Percentiles rank a stretch among this genome's conserved stretches.
Evolutionary conservation across 2,329 filamentous ascomycete genomes (phyloP).

Genomic region (Colletotrichum musae): DNA sequence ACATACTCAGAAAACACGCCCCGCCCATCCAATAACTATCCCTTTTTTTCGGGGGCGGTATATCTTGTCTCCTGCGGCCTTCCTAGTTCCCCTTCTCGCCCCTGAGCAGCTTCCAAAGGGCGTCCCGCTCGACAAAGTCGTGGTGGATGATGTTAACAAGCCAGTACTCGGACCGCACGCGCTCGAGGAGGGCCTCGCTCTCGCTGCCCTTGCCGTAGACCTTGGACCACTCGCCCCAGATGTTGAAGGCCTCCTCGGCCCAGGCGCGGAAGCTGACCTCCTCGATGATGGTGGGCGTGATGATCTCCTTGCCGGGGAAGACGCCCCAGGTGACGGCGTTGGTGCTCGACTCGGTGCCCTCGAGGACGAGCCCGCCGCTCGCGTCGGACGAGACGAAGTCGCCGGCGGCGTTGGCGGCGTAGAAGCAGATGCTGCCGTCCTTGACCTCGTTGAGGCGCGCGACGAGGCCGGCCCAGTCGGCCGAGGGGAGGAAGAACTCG

Average conservation of each 20-base stretch:
- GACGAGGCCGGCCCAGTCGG: slow-evolving; percentile 79
- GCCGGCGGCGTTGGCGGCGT: slow-evolving; percentile 84
- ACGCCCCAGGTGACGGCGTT: slow-evolving; percentile 98
- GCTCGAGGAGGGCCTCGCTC: slow-evolving; percentile 79
- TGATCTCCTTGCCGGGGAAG: slow-evolving; percentile 95
- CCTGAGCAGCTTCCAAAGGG: slow-evolving; percentile 79
- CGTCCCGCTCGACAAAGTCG: slow-evolving; percentile 79
- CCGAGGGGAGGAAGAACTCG: slow-evolving; percentile 88
- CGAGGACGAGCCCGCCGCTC: slow-evolving; percentile 51
- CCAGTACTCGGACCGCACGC: slow-evolving; percentile 80
- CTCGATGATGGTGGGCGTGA: slow-evolving; percentile 97
- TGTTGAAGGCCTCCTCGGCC: slow-evolving; percentile 95
- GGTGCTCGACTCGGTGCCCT: slow-evolving; percentile 68
- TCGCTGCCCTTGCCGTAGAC: slow-evolving; percentile 84
- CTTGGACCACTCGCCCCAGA: slow-evolving; percentile 94
- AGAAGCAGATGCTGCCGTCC: slow-evolving; percentile 82
- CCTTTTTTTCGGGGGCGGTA: not conserved
- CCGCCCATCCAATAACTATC: not conserved
- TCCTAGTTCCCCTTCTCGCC: slow-evolving; percentile 46
- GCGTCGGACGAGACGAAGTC: slow-evolving; percentile 82
- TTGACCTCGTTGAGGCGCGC: slow-evolving; percentile 67
- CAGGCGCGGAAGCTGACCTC: slow-evolving; percentile 94
- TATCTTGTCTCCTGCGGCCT: not conserved
- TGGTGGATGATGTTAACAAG: slow-evolving; percentile 93
- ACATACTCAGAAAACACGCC: not conserved